Base-by-base conservation (phyloP, 805 yeast species). In the Lachancea sp. region DNA sequence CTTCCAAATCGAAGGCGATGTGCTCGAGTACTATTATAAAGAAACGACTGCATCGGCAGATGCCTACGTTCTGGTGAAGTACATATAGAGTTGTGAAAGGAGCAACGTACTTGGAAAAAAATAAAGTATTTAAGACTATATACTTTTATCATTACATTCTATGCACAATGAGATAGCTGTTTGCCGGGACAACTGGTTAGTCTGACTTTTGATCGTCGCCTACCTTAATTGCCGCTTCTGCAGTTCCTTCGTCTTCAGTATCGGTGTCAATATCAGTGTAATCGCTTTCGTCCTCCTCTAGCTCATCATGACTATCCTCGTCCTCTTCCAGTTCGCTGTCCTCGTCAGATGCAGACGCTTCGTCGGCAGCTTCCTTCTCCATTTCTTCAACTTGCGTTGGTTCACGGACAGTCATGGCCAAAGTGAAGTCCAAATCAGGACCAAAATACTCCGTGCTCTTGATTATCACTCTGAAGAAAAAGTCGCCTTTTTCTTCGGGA, bases 381-480 rank as follows among this genome's bases (percentile, higher is more conserved):
- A 60, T 67, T 7, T 58, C 40, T 51, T 64, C 49, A 17, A 25
- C 38, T 32, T 43, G 45, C 7, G 34, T 56, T 24, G 80, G 74
- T 17, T 75, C 70, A 50, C 74, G 70, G 25, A 89, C 95, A n/a
- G 73, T 68, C 80, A 89, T 73, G 18, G 67, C 65, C 35, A 86
- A 63, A 8, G 89, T 82, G 45, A 80, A 72, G 48, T 81, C 86
- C 18, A 86, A 59, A 58, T 90, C 97, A 15, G 76, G 64, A 5
- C 96, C 95, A 59, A 85, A 86, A 60, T 86, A 89, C 33, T 83
- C 78, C 39, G 83, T 73, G 41, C 83, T 80, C 55, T 78, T 77
- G 55, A 90, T 61, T 18, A 79, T 64, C 13, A 89, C 67, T 64
- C 88, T 74, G 69, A 85, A 85, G 48, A 76, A 79, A 55, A 65